These are phyloP conservation scores for Lentinus polychrous DNA, from an alignment of 1,284 basidiomycete species.

Conservation along the genomic window DNA sequence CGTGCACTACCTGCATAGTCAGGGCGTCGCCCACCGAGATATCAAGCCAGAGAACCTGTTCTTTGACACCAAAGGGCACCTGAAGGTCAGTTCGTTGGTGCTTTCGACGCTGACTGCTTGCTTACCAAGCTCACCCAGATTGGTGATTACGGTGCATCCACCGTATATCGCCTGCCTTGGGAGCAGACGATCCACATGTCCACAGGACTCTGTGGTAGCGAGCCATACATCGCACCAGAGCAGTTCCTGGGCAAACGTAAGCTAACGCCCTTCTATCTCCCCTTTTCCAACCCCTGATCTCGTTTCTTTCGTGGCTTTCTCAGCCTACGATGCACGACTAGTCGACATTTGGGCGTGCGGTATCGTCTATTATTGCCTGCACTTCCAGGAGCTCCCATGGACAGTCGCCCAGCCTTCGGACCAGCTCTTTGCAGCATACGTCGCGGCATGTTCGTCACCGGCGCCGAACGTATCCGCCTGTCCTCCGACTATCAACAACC, in stretches of 20 bases:
- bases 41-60: slow-evolving; percentile 98
- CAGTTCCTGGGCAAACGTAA: slow-evolving; percentile 95
- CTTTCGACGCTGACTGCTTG: slow-evolving; percentile 8
- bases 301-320: slow-evolving; percentile 6
- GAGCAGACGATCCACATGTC: slow-evolving; percentile 96
- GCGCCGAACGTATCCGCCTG: slow-evolving; percentile 35
- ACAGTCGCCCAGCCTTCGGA: slow-evolving; percentile 87
- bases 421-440: slow-evolving; percentile 79
- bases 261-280: slow-evolving; percentile 29
- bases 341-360: slow-evolving; percentile 98
- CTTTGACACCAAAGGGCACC: slow-evolving; percentile 86
- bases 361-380: slow-evolving; percentile 97
- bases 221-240: slow-evolving; percentile 98
- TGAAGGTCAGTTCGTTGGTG: slow-evolving; percentile 61
- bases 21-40: slow-evolving; percentile 96
- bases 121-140: slow-evolving; percentile 47
- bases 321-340: slow-evolving; percentile 94
- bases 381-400: slow-evolving; percentile 97
- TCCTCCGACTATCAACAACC: slow-evolving; percentile 80
- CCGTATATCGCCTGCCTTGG: slow-evolving; percentile 98
- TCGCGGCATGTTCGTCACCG: slow-evolving; percentile 50
- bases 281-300: slow-evolving; percentile 14
- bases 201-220: slow-evolving; percentile 94
- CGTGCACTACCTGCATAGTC: slow-evolving; percentile 86
- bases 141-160: slow-evolving; percentile 97